Evolutionary conservation across 1,139 yeast genomes (phyloP), one percentile per base, ranked within the genome.

Genomic region (Candida freyschussii): DNA sequence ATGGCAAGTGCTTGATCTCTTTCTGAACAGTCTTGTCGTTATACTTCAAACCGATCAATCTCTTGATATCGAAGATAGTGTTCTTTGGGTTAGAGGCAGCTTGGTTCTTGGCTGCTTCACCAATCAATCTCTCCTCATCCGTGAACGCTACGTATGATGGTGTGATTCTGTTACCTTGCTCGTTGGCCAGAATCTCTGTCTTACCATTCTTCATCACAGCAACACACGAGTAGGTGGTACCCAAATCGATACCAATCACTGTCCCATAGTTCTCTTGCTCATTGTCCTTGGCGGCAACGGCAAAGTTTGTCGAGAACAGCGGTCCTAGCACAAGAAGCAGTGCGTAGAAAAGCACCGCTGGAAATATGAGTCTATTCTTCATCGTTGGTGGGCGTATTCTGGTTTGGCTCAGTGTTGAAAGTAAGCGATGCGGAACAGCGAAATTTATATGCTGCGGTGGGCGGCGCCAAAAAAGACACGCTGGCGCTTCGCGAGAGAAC

Each of bases 101-200:
- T 73, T 89, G 97, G 72, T 89, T 89, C 87, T 89, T 89, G 61
- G 97, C 97, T 60, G 97, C 96, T 68, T 89, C 97, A 77, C 97
- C 97, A 60, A 89, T 86, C 63, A 89, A 78, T 79, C 97, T 84
- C 77, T 89, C 97, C 69, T 86, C 89, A 64, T 82, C 85, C 57
- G 95, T 86, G 85, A 89, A 89, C 54, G 96, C 97, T 61, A 89
- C 97, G 72, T 86, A 89, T 49, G 97, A 89, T 58, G 97, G 97
- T 49, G 97, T 89, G 63, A 89, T 93, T 79, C 97, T 87, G 89
- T 87, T 87, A 82, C 97, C 97, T 78, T 89, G 97, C 69, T 89
- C 97, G 72, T 89, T 89, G 65, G 96, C 96, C 66, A 89, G 85
- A 69, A 89, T 89, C 67, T 87, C 96, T 52, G 80, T 81, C 63